phyloP scores from a whole-genome alignment of 257 asterid genomes.

The Paulownia fortunei region DNA sequence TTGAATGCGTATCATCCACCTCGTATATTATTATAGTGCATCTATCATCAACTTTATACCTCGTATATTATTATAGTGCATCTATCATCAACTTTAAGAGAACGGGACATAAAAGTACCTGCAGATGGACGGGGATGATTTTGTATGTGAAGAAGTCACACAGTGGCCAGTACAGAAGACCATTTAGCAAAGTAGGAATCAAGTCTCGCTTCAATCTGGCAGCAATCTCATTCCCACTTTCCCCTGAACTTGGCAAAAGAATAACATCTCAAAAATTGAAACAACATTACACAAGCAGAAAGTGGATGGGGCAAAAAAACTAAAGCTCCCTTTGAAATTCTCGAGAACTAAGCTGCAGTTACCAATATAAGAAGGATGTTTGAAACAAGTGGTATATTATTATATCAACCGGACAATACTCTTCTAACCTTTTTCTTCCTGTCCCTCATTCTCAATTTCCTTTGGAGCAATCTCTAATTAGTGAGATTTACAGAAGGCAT shows the following conservation, averaged over 20 bases:
- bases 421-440: neutral
- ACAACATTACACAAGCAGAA: neutral
- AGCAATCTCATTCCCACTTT: conserved; percentile 57
- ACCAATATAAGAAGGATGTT: neutral
- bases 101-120: conserved; percentile 52
- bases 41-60: too few species aligned
- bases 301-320: neutral
- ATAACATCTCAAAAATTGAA: conserved; percentile 13
- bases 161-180: conserved; percentile 84
- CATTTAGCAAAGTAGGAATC: conserved; percentile 75
- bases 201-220: conserved; percentile 85
- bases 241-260: conserved; percentile 54
- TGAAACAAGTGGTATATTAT: neutral
- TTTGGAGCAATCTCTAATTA: neutral
- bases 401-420: neutral
- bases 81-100: conserved; percentile 2
- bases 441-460: neutral
- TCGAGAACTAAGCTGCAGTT: neutral
- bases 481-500: neutral
- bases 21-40: neutral
- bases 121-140: conserved; percentile 80
- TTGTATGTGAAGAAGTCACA: conserved; percentile 89
- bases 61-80: too few species aligned
- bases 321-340: neutral
- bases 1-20: neutral